phyloP scores from a whole-genome alignment of 2,329 filamentous ascomycete genomes.

The Fusarium nurragi region DNA sequence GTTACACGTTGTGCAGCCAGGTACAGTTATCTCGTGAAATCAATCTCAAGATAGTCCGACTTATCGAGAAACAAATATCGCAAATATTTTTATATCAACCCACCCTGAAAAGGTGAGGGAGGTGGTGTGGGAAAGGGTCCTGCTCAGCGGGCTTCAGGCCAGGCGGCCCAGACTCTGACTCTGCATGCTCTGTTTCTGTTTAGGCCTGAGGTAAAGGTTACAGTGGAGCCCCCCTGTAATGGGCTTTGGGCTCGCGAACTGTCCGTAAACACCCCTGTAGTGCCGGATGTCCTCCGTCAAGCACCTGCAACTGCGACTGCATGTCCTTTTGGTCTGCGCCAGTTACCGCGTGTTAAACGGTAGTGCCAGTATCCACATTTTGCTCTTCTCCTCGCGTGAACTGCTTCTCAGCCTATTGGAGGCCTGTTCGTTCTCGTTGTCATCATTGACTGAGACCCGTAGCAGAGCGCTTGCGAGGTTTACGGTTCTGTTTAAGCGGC shows the following conservation, averaged over 20 bases:
- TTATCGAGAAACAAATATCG: background rate
- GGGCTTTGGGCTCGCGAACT: too few relatives aligned
- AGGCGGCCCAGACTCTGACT: background rate
- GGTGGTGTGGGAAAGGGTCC: background rate
- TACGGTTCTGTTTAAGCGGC: background rate
- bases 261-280: slow-evolving; percentile 16
- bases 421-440: background rate
- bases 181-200: background rate
- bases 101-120: too few relatives aligned
- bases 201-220: slow-evolving; percentile 3
- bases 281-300: slow-evolving; percentile 30
- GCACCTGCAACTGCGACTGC: background rate
- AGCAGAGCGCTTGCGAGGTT: background rate
- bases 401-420: slow-evolving; percentile 2
- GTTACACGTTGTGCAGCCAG: background rate
- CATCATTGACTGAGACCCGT: background rate
- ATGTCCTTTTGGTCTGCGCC: background rate
- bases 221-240: slow-evolving; percentile 16
- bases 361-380: background rate
- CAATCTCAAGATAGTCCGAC: too few relatives aligned
- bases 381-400: background rate
- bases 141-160: background rate
- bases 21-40: background rate
- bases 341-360: slow-evolving; percentile 29
- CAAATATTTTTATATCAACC: background rate